phyloP scores from a whole-genome alignment of 1,139 yeast genomes.

The Protomyces arabidopsidicola region DNA sequence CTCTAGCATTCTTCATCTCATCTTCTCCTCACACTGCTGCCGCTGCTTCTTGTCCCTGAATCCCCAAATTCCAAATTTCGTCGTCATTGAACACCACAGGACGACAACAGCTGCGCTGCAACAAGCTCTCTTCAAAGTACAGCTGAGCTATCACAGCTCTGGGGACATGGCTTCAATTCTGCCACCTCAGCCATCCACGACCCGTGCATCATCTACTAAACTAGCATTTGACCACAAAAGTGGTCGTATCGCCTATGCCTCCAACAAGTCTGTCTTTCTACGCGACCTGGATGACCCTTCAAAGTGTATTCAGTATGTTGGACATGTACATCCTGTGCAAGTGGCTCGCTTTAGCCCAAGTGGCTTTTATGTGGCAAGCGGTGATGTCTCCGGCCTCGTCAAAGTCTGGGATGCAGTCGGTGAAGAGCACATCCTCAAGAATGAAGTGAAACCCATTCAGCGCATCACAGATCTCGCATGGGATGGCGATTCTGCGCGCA shows the following conservation, averaged over 20 bases:
- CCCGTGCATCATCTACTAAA: conserved; percentile 64
- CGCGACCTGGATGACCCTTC: conserved; percentile 58
- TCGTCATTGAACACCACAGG: no score
- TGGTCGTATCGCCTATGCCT: conserved; percentile 70
- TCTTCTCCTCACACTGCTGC: not conserved
- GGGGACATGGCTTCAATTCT: not conserved
- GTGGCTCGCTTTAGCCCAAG: conserved; percentile 85
- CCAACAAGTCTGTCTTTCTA: conserved; percentile 74
- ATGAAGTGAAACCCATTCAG: conserved; percentile 69
- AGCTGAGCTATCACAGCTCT: not conserved
- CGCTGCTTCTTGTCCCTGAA: no score
- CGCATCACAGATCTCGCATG: conserved; percentile 79
- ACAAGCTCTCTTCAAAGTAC: no score
- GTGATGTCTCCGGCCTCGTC: conserved; percentile 68
- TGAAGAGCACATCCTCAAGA: conserved; percentile 60
- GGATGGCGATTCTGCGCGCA: conserved; percentile 83
- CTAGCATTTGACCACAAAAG: conserved; percentile 65
- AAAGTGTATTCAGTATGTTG: conserved; percentile 57
- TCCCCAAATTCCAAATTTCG: no score
- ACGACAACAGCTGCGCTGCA: no score
- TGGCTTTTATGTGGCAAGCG: conserved; percentile 86
- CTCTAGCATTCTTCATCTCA: no score
- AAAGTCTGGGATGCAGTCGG: conserved; percentile 77
- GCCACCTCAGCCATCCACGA: conserved; percentile 53
- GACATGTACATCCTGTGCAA: conserved; percentile 66